Evolutionary conservation across 164 flowering plant species (phyloP).

Genomic region (Dillenia suffruticosa): DNA sequence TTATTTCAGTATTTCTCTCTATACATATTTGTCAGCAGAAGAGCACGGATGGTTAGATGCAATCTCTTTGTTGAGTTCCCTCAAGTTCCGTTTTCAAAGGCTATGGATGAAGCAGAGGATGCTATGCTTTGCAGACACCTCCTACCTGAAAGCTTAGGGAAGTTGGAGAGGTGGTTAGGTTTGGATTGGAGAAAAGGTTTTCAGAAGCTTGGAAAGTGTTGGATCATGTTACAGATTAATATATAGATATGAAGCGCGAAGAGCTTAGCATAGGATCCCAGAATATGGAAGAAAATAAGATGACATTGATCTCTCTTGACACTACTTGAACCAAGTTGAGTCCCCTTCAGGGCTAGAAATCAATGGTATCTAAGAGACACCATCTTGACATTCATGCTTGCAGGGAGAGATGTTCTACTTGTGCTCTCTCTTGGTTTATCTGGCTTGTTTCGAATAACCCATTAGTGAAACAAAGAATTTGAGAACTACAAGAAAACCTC

Average conservation of each 20-base stretch:
- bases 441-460: slow-evolving; percentile 30
- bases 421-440: slow-evolving; percentile 38
- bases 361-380: slow-evolving; percentile 23
- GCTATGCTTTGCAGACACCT: slow-evolving; percentile 20
- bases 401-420: slow-evolving; percentile 30
- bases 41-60: neutral
- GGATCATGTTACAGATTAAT: slow-evolving; percentile 7
- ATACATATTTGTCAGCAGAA: too few species aligned
- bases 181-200: slow-evolving; percentile 20
- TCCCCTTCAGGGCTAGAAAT: neutral
- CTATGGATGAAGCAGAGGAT: slow-evolving; percentile 28
- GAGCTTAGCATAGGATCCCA: neutral
- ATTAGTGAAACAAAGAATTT: slow-evolving; percentile 21
- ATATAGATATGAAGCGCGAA: slow-evolving; percentile 9
- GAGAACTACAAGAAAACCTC: slow-evolving; percentile 11
- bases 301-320: slow-evolving; percentile 13
- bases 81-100: slow-evolving; percentile 22
- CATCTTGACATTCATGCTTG: slow-evolving; percentile 21
- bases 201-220: slow-evolving; percentile 6
- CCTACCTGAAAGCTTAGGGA: slow-evolving; percentile 31
- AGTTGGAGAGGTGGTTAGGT: slow-evolving; percentile 23
- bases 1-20: too few species aligned
- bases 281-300: neutral
- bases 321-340: neutral
- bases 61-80: slow-evolving; percentile 20